These are phyloP conservation scores for Pseudisothecium myosuroides DNA, from an alignment of 225 moss, liverwort and hornwort genomes.

Conservation along the genomic window DNA sequence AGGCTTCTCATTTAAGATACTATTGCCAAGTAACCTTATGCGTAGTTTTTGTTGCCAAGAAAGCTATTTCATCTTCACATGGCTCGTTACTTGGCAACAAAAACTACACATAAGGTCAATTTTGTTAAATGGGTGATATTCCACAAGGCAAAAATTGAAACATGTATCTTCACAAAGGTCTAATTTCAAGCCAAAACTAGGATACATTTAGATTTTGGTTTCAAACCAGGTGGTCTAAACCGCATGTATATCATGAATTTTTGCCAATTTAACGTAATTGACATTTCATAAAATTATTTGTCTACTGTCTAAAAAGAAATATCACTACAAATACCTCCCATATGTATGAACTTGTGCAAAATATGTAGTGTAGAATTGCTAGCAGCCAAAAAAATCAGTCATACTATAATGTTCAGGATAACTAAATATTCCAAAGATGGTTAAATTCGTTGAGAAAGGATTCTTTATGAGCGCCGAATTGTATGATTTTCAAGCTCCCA, in stretches of 20 bases:
- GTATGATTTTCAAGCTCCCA: not conserved
- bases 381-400: not conserved
- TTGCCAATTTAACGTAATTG: not conserved
- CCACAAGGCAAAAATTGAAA: not conserved
- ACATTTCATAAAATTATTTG: not conserved
- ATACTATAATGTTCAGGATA: not conserved
- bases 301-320: not conserved
- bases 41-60: too few species aligned
- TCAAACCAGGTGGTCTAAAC: fast-evolving
- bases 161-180: not conserved
- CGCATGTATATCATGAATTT: not conserved
- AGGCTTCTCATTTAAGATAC: not conserved
- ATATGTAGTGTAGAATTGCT: not conserved
- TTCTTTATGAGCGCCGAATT: not conserved
- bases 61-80: not conserved
- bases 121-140: not conserved
- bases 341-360: not conserved
- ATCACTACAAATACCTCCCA: too few species aligned
- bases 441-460: not conserved
- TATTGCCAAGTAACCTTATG: too few species aligned
- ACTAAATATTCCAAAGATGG: not conserved
- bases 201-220: not conserved
- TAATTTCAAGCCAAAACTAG: not conserved
- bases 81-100: not conserved
- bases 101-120: not conserved